These are phyloP conservation scores for Blastomyces gilchristii DNA, from an alignment of 2,329 filamentous ascomycete genomes.

Conservation along the genomic window DNA sequence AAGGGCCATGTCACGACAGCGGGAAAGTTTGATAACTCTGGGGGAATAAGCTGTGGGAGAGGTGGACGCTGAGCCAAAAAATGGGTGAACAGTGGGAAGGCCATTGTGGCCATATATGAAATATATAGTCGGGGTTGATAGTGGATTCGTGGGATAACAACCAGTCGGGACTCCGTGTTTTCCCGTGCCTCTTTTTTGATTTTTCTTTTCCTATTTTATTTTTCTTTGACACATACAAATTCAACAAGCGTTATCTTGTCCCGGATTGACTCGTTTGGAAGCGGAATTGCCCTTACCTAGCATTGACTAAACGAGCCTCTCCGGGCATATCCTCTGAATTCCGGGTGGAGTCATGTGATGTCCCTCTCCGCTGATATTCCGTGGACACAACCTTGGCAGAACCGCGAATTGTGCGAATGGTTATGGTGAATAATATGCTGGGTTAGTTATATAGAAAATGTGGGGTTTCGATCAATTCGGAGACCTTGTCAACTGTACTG, in stretches of 20 bases:
- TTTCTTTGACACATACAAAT: background rate
- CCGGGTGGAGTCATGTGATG: slow-evolving; percentile 4
- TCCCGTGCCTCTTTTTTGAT: no score
- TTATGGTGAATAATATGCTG: background rate
- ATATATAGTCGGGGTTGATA: background rate
- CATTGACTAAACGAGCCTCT: slow-evolving; percentile 11
- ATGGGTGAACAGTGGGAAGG: background rate
- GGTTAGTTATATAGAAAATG: no score
- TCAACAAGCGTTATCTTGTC: background rate
- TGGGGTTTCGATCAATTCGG: no score
- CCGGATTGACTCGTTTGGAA: background rate
- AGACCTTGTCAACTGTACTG: no score
- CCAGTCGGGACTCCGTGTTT: background rate
- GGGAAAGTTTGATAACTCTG: background rate
- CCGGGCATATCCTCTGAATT: slow-evolving; percentile 10
- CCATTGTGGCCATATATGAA: background rate
- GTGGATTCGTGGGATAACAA: background rate
- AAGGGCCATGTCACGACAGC: background rate
- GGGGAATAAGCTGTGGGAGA: background rate
- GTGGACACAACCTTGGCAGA: background rate
- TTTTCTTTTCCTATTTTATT: background rate
- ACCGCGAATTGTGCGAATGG: background rate
- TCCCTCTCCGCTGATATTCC: background rate
- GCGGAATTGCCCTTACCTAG: background rate
- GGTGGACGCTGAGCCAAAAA: background rate